These are phyloP conservation scores for Talaromyces wortmannii DNA, from an alignment of 495 filamentous ascomycete species.

Conservation along the genomic window DNA sequence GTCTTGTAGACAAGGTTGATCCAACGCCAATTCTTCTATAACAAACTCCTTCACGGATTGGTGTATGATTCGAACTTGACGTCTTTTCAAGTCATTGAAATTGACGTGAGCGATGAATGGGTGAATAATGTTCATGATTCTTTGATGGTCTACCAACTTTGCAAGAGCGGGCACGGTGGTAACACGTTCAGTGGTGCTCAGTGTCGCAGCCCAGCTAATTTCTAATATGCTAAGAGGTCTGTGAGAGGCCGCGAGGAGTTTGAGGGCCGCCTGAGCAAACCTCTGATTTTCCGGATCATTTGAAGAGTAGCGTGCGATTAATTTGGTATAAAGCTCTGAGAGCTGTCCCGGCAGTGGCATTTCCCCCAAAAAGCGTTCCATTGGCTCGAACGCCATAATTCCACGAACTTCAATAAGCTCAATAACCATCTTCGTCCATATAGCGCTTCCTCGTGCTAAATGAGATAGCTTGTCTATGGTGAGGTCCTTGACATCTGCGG, in stretches of 20 bases:
- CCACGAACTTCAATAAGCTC: slow-evolving; percentile 9
- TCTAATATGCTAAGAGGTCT: slow-evolving; percentile 20
- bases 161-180: slow-evolving; percentile 11
- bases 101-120: slow-evolving; percentile 17
- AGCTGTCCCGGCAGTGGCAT: slow-evolving; percentile 9
- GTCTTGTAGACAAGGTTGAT: slow-evolving; percentile 4
- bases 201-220: slow-evolving; percentile 14
- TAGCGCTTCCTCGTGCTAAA: slow-evolving; percentile 12
- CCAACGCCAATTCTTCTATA: slow-evolving; percentile 4
- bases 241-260: slow-evolving; percentile 10
- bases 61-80: slow-evolving; percentile 16
- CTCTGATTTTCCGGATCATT: slow-evolving; percentile 11
- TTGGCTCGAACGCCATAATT: slow-evolving; percentile 10
- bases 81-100: slow-evolving; percentile 12
- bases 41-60: slow-evolving; percentile 21
- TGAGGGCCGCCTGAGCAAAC: slow-evolving; percentile 11
- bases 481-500: slow-evolving; percentile 7
- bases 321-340: slow-evolving; percentile 8
- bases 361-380: slow-evolving; percentile 9
- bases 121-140: slow-evolving; percentile 17
- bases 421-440: slow-evolving; percentile 14
- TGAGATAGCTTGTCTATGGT: slow-evolving; percentile 8
- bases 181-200: slow-evolving; percentile 6
- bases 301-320: slow-evolving; percentile 7
- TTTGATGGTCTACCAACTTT: slow-evolving; percentile 16